Evolutionary conservation across 305 asterid genomes (phyloP), one percentile per base, ranked within the genome.

Genomic region (Galium porrigens): DNA sequence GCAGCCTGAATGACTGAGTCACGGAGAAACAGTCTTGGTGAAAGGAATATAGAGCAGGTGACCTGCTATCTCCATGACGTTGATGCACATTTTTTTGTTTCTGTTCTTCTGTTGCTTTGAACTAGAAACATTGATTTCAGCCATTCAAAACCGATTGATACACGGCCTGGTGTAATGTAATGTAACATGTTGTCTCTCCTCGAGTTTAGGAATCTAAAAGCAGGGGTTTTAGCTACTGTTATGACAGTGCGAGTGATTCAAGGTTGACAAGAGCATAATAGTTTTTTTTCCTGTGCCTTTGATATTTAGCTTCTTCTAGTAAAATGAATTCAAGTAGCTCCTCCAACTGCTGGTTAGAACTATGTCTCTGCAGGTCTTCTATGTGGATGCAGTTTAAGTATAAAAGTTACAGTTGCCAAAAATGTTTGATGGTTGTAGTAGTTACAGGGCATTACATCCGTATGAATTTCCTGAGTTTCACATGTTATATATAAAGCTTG

Each of bases 31-130:
- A 76, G 82, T 73, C 68, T 82, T 61, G 81, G 78, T 7, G 89
- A 80, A 64, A 77, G 81, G 82, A 79, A 79, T 60, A 74, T 85
- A 46, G 76, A 75, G 69, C 86, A 80, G 89, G 89, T 83, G 70
- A 62, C 61, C 52, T 71, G 25, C 59, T 67, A 34, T 39, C 58
- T 42, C 3, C 25, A 15, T 55, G 52, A 34, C 6, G 32, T 32
- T 20, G 18, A n/a, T 60, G 46, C 48, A 42, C 30, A n/a, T 12
- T 14, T 42, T 44, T 58, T 25, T 22, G 0, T 22, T 27, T 27
- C 29, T 29, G 7, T 3, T 65, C 59, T 22, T 66, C 20, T 7
- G n/a, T 54, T 49, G 46, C 58, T 30, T 17, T 64, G 29, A 27
- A 64, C 14, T 17, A 17, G n/a, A 63, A 63, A 48, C 30, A 6